phyloP scores from a whole-genome alignment of 2,329 filamentous ascomycete species.

The Colletotrichum australisinense region DNA sequence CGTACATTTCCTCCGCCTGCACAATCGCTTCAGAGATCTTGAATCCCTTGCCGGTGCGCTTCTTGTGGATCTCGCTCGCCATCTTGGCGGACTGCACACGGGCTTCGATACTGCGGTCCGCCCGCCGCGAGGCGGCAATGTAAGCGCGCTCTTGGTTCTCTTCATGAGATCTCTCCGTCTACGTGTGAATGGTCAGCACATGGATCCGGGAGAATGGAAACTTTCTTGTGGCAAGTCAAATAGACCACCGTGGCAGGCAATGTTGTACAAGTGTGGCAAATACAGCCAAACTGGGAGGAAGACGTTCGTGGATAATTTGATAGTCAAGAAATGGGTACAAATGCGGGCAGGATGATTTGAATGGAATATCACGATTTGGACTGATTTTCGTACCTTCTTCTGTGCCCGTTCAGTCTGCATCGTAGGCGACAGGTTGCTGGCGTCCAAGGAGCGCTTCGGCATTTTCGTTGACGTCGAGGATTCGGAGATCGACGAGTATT shows the following conservation, averaged over 20 bases:
- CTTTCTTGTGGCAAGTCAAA: no score
- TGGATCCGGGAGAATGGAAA: not conserved
- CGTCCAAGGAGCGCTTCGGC: slow-evolving; percentile 52
- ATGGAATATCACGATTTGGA: not conserved
- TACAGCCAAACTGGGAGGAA: not conserved
- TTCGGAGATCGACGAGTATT: slow-evolving; percentile 19
- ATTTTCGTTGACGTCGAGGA: slow-evolving; percentile 40
- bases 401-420: slow-evolving; percentile 46
- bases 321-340: not conserved
- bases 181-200: not conserved
- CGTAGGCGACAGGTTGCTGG: slow-evolving; percentile 39
- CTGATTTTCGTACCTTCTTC: slow-evolving; percentile 42
- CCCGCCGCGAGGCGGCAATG: slow-evolving; percentile 88
- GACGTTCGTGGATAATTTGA: not conserved
- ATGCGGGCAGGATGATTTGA: not conserved
- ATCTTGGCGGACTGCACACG: slow-evolving; percentile 87
- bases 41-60: slow-evolving; percentile 84
- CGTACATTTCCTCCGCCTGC: slow-evolving; percentile 93
- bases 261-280: not conserved
- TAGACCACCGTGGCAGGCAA: not conserved
- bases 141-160: slow-evolving; percentile 91
- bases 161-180: slow-evolving; percentile 82
- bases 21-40: slow-evolving; percentile 83
- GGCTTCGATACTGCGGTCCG: slow-evolving; percentile 88
- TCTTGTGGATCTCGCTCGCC: slow-evolving; percentile 91